phyloP scores from a whole-genome alignment of 805 yeast species.

The Barnettozyma sucrosica region DNA sequence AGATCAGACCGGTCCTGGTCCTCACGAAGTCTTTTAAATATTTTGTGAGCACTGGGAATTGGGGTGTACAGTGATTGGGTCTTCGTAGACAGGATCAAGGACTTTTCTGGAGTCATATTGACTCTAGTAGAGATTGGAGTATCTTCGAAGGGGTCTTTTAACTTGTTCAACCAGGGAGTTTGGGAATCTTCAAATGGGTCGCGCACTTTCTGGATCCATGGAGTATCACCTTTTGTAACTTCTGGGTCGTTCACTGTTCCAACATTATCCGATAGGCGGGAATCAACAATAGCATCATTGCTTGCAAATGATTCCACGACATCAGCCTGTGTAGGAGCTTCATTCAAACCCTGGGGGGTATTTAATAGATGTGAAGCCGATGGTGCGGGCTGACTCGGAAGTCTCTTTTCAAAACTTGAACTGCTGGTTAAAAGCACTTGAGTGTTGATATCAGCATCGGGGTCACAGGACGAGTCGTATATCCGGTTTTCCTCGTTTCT shows the following conservation, averaged over 20 bases:
- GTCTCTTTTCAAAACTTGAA: background rate
- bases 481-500: conserved; percentile 20
- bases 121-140: conserved; percentile 15
- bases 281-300: background rate
- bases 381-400: background rate
- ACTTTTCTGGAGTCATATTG: conserved; percentile 17
- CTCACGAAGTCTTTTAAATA: conserved; percentile 19
- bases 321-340: background rate
- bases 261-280: background rate
- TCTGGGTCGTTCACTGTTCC: background rate
- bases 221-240: conserved; percentile 8
- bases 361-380: background rate
- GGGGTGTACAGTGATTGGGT: conserved; percentile 1
- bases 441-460: conserved; percentile 15
- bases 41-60: conserved; percentile 14
- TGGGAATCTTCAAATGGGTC: conserved; percentile 28
- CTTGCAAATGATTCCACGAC: background rate
- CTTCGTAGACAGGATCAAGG: background rate
- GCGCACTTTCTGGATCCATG: conserved; percentile 22
- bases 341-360: background rate
- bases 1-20: conserved; percentile 18
- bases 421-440: conserved; percentile 13
- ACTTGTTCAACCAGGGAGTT: conserved; percentile 26
- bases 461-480: conserved; percentile 24
- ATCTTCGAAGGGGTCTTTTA: conserved; percentile 34